Conservation (phyloP, 345 rosid genomes). For the Eucalyptus pauciflora region DNA sequence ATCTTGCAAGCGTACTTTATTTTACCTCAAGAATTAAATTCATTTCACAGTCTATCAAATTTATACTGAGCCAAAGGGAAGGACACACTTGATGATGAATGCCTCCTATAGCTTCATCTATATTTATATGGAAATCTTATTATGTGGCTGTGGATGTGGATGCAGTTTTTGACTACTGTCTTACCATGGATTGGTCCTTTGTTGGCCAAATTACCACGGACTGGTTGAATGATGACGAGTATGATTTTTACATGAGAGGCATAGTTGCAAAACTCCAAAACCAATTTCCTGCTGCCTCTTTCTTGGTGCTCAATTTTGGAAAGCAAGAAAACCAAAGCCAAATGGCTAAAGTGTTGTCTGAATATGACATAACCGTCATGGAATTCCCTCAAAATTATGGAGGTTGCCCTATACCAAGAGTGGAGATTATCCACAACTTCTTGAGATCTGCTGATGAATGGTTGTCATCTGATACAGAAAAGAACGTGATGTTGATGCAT, state of each 20-base stretch:
- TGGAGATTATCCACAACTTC: constrained; percentile 82
- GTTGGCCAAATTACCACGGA: not conserved
- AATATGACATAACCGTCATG: constrained; percentile 72
- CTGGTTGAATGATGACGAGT: constrained; percentile 43
- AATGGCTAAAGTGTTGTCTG: constrained; percentile 47
- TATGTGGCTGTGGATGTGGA: not conserved
- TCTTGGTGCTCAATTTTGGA: constrained; percentile 76
- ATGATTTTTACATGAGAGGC: constrained; percentile 48
- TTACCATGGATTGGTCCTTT: constrained; percentile 28
- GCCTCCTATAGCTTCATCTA: not conserved
- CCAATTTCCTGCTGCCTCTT: constrained; percentile 65
- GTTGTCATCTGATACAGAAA: constrained; percentile 71
- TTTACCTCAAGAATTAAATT: not conserved
- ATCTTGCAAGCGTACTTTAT: not conserved
- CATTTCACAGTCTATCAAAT: not conserved
- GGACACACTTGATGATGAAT: not conserved
- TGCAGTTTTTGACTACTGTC: constrained; percentile 82
- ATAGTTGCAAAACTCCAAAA: constrained; percentile 59
- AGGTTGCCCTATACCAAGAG: constrained; percentile 65
- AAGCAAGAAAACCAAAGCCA: constrained; percentile 46
- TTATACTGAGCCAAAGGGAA: not conserved
- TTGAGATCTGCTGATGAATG: constrained; percentile 84
- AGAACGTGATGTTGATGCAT: constrained; percentile 71
- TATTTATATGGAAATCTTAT: no score
- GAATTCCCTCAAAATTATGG: constrained; percentile 92